Conservation (phyloP, 2,329 filamentous ascomycete genomes). For the Hortaea werneckii region DNA sequence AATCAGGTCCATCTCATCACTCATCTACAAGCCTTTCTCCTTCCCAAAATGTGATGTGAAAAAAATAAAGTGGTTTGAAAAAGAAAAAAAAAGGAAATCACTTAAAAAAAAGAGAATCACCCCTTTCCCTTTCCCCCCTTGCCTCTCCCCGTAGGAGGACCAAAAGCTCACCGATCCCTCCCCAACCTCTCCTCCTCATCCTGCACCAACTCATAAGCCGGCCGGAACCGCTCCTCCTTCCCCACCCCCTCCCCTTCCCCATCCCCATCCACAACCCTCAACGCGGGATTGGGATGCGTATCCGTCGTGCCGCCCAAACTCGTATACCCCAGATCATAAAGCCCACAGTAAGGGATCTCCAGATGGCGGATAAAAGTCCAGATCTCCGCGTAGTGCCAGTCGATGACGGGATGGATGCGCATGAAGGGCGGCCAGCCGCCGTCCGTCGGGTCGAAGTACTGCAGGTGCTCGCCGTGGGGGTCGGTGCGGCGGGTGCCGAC, state of each 20-base stretch:
- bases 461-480: slow-evolving; percentile 71
- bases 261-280: slow-evolving; percentile 33
- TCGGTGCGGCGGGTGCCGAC: slow-evolving; percentile 86
- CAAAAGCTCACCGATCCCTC: slow-evolving; percentile 33
- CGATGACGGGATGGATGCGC: slow-evolving; percentile 88
- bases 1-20: too few relatives aligned
- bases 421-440: slow-evolving; percentile 85
- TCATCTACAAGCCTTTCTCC: too few relatives aligned
- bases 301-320: slow-evolving; percentile 83
- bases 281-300: slow-evolving; percentile 76
- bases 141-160: too few relatives aligned
- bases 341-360: slow-evolving; percentile 67
- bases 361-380: slow-evolving; percentile 81
- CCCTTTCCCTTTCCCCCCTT: too few relatives aligned
- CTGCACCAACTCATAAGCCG: slow-evolving; percentile 64
- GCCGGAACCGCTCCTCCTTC: slow-evolving; percentile 45
- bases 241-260: slow-evolving; percentile 22
- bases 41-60: too few relatives aligned
- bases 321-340: slow-evolving; percentile 87
- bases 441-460: slow-evolving; percentile 80
- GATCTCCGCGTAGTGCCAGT: slow-evolving; percentile 94
- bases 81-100: too few relatives aligned
- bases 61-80: too few relatives aligned
- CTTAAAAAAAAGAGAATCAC: too few relatives aligned
- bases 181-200: slow-evolving; percentile 73